These are phyloP conservation scores for Bryoglossum gracile DNA, from an alignment of 495 filamentous ascomycete genomes.

Conservation along the genomic window DNA sequence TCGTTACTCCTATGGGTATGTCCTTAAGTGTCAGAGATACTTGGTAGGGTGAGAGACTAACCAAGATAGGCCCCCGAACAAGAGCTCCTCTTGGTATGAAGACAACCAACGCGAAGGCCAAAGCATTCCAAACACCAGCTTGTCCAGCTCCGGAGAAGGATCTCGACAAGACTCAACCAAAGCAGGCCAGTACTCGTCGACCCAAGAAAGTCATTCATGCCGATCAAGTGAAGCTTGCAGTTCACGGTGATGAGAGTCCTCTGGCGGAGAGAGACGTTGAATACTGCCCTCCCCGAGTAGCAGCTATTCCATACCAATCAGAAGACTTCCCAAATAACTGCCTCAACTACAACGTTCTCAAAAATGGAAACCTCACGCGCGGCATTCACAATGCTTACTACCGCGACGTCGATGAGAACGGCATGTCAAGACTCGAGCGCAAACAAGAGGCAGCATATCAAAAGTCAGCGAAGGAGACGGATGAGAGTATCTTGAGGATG, in stretches of 20 bases:
- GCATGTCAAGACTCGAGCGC: slow-evolving; percentile 54
- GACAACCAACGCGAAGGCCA: slow-evolving; percentile 90
- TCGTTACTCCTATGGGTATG: slow-evolving; percentile 80
- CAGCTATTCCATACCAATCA: slow-evolving; percentile 66
- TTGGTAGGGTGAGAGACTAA: too few species aligned
- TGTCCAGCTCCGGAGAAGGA: slow-evolving; percentile 24
- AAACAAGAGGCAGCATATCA: slow-evolving; percentile 50
- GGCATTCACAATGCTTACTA: slow-evolving; percentile 60
- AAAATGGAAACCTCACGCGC: slow-evolving; percentile 56
- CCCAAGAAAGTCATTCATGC: slow-evolving; percentile 35
- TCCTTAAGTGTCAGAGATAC: too few species aligned
- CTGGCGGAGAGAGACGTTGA: slow-evolving; percentile 49
- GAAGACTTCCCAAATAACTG: slow-evolving; percentile 62
- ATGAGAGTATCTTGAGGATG: slow-evolving; percentile 50
- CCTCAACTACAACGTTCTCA: slow-evolving; percentile 33
- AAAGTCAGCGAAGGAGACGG: slow-evolving; percentile 46
- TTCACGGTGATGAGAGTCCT: slow-evolving; percentile 33
- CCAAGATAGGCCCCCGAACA: slow-evolving; percentile 60
- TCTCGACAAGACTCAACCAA: slow-evolving; percentile 37
- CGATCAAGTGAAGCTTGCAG: slow-evolving; percentile 37
- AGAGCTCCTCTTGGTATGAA: slow-evolving; percentile 85
- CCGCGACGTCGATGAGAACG: slow-evolving; percentile 58
- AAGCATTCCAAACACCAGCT: slow-evolving; percentile 49
- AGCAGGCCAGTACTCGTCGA: slow-evolving; percentile 29
- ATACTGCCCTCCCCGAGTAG: slow-evolving; percentile 36